A percentile compares a stretch with the other conserved stretches of the same genome.
phyloP scores from a whole-genome alignment of 2,329 filamentous ascomycete species.

The Dryadomyces quercivorus region DNA sequence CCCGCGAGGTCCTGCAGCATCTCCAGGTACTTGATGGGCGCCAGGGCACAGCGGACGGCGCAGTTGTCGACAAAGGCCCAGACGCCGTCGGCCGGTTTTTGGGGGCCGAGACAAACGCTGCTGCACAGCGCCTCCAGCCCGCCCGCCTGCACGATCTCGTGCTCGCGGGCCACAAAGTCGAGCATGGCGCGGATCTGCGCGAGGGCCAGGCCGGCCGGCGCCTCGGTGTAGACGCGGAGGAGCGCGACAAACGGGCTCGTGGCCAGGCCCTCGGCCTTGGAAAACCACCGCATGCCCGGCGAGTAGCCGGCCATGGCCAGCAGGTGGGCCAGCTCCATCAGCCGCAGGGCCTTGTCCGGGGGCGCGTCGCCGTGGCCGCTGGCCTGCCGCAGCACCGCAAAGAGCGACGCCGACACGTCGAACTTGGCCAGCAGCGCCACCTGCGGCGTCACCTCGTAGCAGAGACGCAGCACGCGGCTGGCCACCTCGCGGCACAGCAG shows the following conservation, averaged over 20 bases:
- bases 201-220: slow-evolving; percentile 33
- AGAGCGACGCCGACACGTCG: slow-evolving; percentile 70
- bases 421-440: slow-evolving; percentile 74
- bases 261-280: slow-evolving; percentile 52
- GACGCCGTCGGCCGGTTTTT: slow-evolving; percentile 24
- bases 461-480: slow-evolving; percentile 69
- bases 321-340: slow-evolving; percentile 70
- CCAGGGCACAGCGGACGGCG: slow-evolving; percentile 58
- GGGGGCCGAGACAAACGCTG: too few relatives aligned
- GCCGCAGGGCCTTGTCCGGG: slow-evolving; percentile 40
- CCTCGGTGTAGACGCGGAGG: slow-evolving; percentile 43
- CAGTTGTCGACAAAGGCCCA: slow-evolving; percentile 77
- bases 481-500: slow-evolving; percentile 65
- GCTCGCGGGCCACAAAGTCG: slow-evolving; percentile 48
- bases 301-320: slow-evolving; percentile 71
- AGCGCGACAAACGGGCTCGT: slow-evolving; percentile 63
- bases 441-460: slow-evolving; percentile 72
- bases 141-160: slow-evolving; percentile 35
- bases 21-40: slow-evolving; percentile 76
- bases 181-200: slow-evolving; percentile 43
- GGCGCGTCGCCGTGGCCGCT: slow-evolving; percentile 35
- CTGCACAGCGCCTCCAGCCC: slow-evolving; percentile 33
- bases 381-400: slow-evolving; percentile 51
- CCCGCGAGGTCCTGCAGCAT: slow-evolving; percentile 41
- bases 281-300: slow-evolving; percentile 82